phyloP scores from a whole-genome alignment of 257 asterid genomes.

The Nicotiana attenuata region DNA sequence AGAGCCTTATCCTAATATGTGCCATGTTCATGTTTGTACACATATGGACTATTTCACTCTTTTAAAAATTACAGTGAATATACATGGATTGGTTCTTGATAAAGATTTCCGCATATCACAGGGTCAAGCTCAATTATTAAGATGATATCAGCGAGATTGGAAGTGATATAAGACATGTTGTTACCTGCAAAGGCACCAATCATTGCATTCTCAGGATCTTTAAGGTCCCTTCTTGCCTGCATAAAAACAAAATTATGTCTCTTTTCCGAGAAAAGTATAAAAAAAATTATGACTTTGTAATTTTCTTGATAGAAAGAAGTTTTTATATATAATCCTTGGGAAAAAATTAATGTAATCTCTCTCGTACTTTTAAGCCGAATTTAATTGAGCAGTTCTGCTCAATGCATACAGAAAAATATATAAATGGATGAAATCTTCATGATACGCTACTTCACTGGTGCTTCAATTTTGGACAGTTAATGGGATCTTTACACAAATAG shows the following conservation, averaged over 20 bases:
- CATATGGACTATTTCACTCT: background rate
- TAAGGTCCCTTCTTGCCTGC: conserved; percentile 62
- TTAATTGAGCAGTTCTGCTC: background rate
- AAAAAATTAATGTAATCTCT: background rate
- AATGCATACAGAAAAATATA: background rate
- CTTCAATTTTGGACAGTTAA: background rate
- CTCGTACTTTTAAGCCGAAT: background rate
- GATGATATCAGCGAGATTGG: background rate
- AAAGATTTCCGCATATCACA: background rate
- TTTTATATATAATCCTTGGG: background rate
- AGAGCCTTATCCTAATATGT: background rate
- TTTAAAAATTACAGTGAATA: background rate
- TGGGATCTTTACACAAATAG: no score
- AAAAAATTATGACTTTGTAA: background rate
- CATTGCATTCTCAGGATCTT: conserved; percentile 59
- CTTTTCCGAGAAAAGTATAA: background rate
- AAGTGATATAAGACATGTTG: background rate
- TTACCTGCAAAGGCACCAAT: conserved; percentile 76
- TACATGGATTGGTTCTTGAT: background rate
- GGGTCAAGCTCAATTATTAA: background rate
- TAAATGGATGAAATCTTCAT: background rate
- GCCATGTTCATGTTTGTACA: background rate
- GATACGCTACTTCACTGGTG: background rate
- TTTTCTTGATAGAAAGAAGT: background rate
- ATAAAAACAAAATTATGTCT: background rate